Percentiles rank a stretch among this genome's conserved stretches.
These are phyloP conservation scores for Hypsizygus ulmarius DNA, from an alignment of 1,284 basidiomycete genomes.

Conservation along the genomic window DNA sequence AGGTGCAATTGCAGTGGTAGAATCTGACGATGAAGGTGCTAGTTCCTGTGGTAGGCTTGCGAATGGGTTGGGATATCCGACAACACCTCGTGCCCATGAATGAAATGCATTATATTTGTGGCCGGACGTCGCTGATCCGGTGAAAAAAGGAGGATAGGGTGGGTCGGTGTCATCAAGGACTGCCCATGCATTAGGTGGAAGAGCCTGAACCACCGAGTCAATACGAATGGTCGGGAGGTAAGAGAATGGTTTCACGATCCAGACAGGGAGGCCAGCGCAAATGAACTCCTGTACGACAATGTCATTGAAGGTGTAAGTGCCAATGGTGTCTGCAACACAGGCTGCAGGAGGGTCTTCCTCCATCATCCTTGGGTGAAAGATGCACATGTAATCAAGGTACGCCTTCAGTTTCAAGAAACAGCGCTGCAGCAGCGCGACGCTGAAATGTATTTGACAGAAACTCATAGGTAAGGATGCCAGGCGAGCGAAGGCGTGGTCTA, in stretches of 20 bases:
- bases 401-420: background rate
- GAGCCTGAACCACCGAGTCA: background rate
- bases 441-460: background rate
- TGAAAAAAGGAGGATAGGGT: background rate
- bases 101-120: background rate
- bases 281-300: background rate
- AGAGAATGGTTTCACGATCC: background rate
- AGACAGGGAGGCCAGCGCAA: background rate
- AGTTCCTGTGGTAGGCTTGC: no score
- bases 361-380: background rate
- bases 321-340: background rate
- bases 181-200: background rate
- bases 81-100: no score
- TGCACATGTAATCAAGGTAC: background rate
- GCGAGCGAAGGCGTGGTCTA: background rate
- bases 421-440: background rate
- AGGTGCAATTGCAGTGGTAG: no score
- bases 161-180: background rate
- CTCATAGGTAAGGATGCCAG: background rate
- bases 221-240: background rate
- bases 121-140: background rate
- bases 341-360: background rate
- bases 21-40: no score
- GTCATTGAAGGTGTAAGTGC: background rate
- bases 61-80: no score